phyloP scores from a whole-genome alignment of 2,329 filamentous ascomycete species.

The Aspergillus uvarum region DNA sequence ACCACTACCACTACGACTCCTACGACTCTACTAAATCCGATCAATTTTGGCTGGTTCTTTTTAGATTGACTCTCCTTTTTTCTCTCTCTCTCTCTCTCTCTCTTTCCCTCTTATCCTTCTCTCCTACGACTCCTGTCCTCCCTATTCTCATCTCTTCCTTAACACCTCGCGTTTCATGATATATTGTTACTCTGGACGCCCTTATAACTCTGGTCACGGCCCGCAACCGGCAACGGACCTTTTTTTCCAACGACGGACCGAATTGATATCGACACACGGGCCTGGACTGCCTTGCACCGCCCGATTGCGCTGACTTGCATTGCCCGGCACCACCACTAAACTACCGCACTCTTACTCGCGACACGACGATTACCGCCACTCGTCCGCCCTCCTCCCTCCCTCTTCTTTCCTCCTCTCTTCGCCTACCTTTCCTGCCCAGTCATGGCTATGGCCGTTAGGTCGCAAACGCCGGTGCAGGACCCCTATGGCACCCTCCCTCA shows the following conservation, averaged over 20 bases:
- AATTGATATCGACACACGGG: slow-evolving; percentile 16
- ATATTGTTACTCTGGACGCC: not conserved
- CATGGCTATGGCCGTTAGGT: slow-evolving; percentile 41
- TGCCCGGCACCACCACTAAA: not conserved
- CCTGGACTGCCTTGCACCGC: slow-evolving; percentile 17
- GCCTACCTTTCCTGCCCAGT: slow-evolving; percentile 21
- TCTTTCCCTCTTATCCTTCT: not conserved
- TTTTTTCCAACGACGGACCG: slow-evolving; percentile 7
- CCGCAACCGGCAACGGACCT: slow-evolving; percentile 6
- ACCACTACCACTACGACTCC: not conserved
- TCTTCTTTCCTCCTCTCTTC: slow-evolving; percentile 18
- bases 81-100: slow-evolving; percentile 7
- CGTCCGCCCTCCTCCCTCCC: slow-evolving; percentile 7
- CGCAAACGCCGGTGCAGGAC: slow-evolving; percentile 43
- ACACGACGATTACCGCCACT: slow-evolving; percentile 1
- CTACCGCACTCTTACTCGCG: not conserved
- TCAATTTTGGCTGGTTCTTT: slow-evolving; percentile 11
- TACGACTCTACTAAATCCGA: not conserved
- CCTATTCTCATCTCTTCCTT: slow-evolving; percentile 9
- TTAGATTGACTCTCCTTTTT: slow-evolving; percentile 12
- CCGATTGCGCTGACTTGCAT: slow-evolving; percentile 9
- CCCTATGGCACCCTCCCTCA: slow-evolving; percentile 34
- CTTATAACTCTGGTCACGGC: slow-evolving; percentile 12
- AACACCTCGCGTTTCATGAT: slow-evolving; percentile 6
- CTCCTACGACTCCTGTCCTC: not conserved